Conservation (phyloP, 75 land plant genomes). For the Selaginella moellendorffii region DNA sequence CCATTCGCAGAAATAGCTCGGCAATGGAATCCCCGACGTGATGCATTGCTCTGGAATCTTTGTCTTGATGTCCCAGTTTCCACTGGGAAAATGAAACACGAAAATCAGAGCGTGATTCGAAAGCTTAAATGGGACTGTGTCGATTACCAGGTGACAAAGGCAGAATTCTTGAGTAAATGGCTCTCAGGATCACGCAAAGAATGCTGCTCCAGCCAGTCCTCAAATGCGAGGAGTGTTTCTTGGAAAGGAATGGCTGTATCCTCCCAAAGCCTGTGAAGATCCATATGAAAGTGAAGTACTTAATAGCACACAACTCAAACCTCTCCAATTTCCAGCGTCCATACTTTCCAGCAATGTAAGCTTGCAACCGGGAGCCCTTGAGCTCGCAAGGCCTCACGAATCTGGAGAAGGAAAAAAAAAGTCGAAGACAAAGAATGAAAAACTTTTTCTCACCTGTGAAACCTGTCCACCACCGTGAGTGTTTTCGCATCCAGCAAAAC, state of each 20-base stretch:
- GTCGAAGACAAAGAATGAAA: too few species aligned
- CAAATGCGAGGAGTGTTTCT: slow-evolving; percentile 60
- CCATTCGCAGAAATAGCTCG: slow-evolving; percentile 82
- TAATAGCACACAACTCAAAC: slow-evolving; percentile 25
- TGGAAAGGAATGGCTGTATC: slow-evolving; percentile 80
- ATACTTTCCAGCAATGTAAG: slow-evolving; percentile 82
- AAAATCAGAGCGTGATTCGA: too few species aligned
- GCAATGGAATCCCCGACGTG: slow-evolving; percentile 43
- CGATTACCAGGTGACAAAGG: slow-evolving; percentile 93
- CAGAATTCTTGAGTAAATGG: slow-evolving; percentile 43
- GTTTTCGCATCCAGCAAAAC: slow-evolving; percentile 59
- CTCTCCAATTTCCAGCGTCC: slow-evolving; percentile 75
- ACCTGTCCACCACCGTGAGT: slow-evolving; percentile 54
- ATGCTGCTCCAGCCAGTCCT: slow-evolving; percentile 56
- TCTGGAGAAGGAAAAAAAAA: slow-evolving; percentile 30
- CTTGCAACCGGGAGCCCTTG: slow-evolving; percentile 50
- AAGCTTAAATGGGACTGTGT: too few species aligned
- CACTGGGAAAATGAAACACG: slow-evolving; percentile 35
- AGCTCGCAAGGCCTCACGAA: slow-evolving; percentile 77
- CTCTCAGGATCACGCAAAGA: slow-evolving; percentile 32
- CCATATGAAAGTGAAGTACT: neutral
- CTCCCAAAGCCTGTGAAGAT: slow-evolving; percentile 75
- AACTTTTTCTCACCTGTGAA: slow-evolving; percentile 99
- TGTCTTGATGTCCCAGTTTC: slow-evolving; percentile 97
- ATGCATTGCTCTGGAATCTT: slow-evolving; percentile 86